These are phyloP conservation scores for Metschnikowia drakensbergensis DNA, from an alignment of 805 yeast genomes.

Conservation along the genomic window DNA sequence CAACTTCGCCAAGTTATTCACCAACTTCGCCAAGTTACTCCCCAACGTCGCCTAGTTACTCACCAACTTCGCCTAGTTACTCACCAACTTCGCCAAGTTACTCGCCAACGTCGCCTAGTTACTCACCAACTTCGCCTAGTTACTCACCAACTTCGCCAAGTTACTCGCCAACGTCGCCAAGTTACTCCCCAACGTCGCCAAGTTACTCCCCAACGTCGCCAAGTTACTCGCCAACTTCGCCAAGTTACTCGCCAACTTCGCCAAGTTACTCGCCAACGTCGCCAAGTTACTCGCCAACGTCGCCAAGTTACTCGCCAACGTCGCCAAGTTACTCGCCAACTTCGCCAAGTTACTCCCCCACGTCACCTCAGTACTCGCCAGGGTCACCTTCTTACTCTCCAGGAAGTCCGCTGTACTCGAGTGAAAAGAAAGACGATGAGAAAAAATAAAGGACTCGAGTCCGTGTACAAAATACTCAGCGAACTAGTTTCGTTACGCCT, in stretches of 20 bases:
- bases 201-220: conserved; percentile 28
- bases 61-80: conserved; percentile 1
- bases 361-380: conserved; percentile 25
- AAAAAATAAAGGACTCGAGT: conserved; percentile 11
- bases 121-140: conserved; percentile 23
- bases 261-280: conserved; percentile 27
- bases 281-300: conserved; percentile 26
- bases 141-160: conserved; percentile 24
- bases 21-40: conserved; percentile 74
- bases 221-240: conserved; percentile 26
- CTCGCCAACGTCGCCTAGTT: conserved; percentile 26
- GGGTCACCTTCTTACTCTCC: conserved; percentile 54
- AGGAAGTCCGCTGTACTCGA: conserved; percentile 43
- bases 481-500: conserved; percentile 5
- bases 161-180: conserved; percentile 21
- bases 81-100: conserved; percentile 24
- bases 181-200: conserved; percentile 27
- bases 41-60: conserved; percentile 28
- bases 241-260: conserved; percentile 25
- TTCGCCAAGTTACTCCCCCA: conserved; percentile 19
- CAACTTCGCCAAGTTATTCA: conserved; percentile 59
- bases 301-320: conserved; percentile 24
- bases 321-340: conserved; percentile 26
- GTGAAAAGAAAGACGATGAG: conserved; percentile 16
- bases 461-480: conserved; percentile 7